Evolutionary conservation across 2,329 filamentous ascomycete species (phyloP), one percentile per base, ranked within the genome.

Genomic region (Paecilomyces dactylethromorphus): DNA sequence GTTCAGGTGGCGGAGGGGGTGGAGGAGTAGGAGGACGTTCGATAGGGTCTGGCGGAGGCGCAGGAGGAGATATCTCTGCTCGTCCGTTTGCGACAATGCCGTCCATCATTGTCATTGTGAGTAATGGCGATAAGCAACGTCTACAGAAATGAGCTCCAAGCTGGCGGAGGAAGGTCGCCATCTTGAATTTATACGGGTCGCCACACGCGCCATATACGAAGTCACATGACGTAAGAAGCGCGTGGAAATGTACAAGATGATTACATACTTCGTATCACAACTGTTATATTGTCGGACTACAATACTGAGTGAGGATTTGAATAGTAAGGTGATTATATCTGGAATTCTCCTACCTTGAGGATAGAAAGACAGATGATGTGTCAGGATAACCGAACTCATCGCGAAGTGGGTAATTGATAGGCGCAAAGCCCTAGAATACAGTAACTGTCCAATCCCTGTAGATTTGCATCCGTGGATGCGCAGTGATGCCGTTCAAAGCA

Each of bases 1-100:
- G 71, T 61, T 71, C 67, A 58, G 73, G 73, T 18, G 75, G 72
- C 49, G 71, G 72, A 13, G 76, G 76, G 58, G 77, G 76, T 24
- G 76, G 39, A 3, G 39, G 75, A 26, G 72, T 72, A 39, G 72
- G 70, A 55, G 72, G 70, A 53, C 71, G 72, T 66, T 73, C 71
- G 32, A 71, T 54, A 49, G 69, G 68, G 32, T 76, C 73, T 57
- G 70, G 68, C 29, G 73, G 73, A 56, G 75, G 75, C n/a, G 59
- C 65, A 13, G 70, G 70, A 56, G 71, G 64, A 3, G 58, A 57
- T 24, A 57, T 63, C 33, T 68, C 60, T 50, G 59, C 58, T 8
- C 64, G 58, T 49, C 65, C 68, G 61, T 73, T 72, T 49, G 66
- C 65, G 56, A 70, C 58, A 58, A 69, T 69, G 31, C 63, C 68